Conservation (phyloP, 768 basidiomycete species). For the Neoboletus subvelutipes region DNA sequence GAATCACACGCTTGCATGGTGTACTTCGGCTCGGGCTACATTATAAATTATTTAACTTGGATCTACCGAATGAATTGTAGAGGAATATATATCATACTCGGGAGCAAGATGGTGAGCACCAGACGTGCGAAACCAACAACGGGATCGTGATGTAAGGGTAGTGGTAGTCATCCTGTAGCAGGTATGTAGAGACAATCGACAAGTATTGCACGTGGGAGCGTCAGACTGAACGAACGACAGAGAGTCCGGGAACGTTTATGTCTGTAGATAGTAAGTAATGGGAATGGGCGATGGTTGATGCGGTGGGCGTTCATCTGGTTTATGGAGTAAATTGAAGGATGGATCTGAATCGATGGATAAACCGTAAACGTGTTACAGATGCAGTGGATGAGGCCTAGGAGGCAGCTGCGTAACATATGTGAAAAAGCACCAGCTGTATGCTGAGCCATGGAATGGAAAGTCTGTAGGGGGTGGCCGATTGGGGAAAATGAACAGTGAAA, state of each 20-base stretch:
- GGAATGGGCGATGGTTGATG: conserved; percentile 8
- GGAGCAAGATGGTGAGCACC: conserved; percentile 12
- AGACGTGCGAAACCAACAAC: background rate
- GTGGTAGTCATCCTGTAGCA: conserved; percentile 16
- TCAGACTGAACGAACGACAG: conserved; percentile 2
- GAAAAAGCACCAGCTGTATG: background rate
- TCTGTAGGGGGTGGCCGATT: background rate
- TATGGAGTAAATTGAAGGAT: conserved; percentile 1
- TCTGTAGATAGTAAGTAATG: conserved; percentile 19
- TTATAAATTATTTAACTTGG: background rate
- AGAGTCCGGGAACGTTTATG: conserved; percentile 16
- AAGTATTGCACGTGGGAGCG: conserved; percentile 7
- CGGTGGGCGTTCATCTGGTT: background rate
- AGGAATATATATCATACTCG: conserved; percentile 10
- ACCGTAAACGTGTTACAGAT: background rate
- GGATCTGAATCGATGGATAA: background rate
- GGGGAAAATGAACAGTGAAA: background rate
- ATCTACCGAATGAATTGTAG: background rate
- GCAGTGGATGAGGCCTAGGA: conserved; percentile 2
- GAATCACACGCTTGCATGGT: conserved; percentile 15
- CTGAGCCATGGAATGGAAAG: conserved; percentile 1
- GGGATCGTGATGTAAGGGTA: background rate
- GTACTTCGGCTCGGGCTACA: background rate
- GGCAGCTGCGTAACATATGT: conserved; percentile 3
- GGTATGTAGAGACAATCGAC: conserved; percentile 18